These are phyloP conservation scores for Penicillium carneum DNA, from an alignment of 2,329 filamentous ascomycete genomes.

Conservation along the genomic window DNA sequence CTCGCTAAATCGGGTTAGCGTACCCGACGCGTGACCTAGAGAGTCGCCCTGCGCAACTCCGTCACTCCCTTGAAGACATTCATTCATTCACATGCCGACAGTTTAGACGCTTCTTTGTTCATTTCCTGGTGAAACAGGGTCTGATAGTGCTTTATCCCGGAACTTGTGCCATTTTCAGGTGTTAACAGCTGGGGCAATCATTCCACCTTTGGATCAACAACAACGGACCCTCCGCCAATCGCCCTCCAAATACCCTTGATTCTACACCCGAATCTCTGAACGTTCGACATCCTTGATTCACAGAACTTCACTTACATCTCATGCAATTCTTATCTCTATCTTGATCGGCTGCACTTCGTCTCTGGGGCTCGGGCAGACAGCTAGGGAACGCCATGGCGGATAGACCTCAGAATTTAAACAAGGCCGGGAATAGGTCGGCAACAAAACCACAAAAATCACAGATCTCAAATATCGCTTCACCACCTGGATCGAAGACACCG, in stretches of 20 bases:
- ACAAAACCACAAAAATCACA: conserved; percentile 33
- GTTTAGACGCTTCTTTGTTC: conserved; percentile 24
- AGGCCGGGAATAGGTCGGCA: conserved; percentile 31
- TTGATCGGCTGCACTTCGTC: conserved; percentile 23
- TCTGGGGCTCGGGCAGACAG: conserved; percentile 23
- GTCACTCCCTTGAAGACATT: conserved; percentile 34
- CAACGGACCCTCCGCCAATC: conserved; percentile 18
- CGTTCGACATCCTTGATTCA: neutral
- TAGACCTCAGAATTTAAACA: conserved; percentile 27
- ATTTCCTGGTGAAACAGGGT: conserved; percentile 15
- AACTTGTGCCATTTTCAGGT: neutral
- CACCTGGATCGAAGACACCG: conserved; percentile 67
- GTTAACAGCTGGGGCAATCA: neutral
- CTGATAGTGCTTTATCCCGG: conserved; percentile 1
- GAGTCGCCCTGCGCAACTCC: conserved; percentile 41
- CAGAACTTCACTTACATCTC: conserved; percentile 10
- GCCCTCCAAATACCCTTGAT: conserved; percentile 22
- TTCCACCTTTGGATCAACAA: conserved; percentile 17
- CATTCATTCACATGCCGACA: conserved; percentile 19
- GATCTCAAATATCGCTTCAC: conserved; percentile 53
- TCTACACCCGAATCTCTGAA: neutral
- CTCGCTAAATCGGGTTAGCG: conserved; percentile 44
- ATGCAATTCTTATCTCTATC: conserved; percentile 20
- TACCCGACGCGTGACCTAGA: conserved; percentile 49
- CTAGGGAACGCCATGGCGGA: conserved; percentile 32